phyloP scores from a whole-genome alignment of 345 rosid genomes.

The Eucalyptus curtisii region DNA sequence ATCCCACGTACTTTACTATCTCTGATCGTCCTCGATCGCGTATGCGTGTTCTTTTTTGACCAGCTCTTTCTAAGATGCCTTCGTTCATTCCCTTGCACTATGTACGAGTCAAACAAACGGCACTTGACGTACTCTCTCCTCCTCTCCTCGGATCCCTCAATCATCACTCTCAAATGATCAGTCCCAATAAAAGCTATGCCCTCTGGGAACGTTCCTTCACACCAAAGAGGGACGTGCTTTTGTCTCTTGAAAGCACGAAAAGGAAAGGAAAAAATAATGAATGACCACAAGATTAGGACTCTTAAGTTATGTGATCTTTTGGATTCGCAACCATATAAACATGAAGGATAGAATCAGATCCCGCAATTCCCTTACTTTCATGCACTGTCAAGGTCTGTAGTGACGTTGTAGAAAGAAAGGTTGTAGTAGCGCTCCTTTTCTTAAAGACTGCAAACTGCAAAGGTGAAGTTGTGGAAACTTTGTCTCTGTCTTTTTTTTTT shows the following conservation, averaged over 20 bases:
- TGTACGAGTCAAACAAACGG: background rate
- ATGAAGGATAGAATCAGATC: background rate
- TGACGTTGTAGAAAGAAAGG: background rate
- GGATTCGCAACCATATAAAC: background rate
- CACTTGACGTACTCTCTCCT: background rate
- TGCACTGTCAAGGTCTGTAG: background rate
- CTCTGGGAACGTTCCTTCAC: background rate
- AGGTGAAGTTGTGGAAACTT: background rate
- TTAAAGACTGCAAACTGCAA: background rate
- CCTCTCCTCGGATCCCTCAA: constrained; percentile 42
- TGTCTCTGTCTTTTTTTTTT: background rate
- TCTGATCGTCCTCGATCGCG: background rate
- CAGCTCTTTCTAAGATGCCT: background rate
- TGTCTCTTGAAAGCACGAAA: constrained; percentile 13
- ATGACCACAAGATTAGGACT: background rate
- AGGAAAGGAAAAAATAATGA: background rate
- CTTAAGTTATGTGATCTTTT: background rate
- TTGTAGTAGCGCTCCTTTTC: background rate
- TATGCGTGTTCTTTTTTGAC: background rate
- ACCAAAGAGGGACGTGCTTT: background rate
- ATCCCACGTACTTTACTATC: background rate
- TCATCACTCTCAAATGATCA: constrained; percentile 2
- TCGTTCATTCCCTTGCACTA: background rate
- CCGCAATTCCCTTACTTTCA: background rate
- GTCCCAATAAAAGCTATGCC: background rate